Base-by-base conservation (phyloP, 2,329 filamentous ascomycete genomes). In the Metarhizium humberi region DNA sequence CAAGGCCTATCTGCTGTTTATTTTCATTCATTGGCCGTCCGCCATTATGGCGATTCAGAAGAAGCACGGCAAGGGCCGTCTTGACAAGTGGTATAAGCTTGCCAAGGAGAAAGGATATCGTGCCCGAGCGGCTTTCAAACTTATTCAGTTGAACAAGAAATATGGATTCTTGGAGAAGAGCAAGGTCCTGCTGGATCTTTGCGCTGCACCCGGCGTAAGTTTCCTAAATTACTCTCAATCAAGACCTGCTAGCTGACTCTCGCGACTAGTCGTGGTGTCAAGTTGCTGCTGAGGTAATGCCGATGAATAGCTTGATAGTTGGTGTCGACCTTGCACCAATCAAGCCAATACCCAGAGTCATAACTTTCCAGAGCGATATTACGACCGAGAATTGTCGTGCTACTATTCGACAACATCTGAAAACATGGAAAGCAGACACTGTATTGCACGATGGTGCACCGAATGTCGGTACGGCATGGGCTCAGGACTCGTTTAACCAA, bases 81-180 rank as follows among this genome's bases (percentile, higher is more conserved):
- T 96, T 67, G 94, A 99, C 75, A 96, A 97, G 75, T 97, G 92
- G 90, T 99, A 97, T 75, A 92, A 92, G 70, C 85, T 97, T 66
- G 94, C 94, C 59, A 99, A 99, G 74, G 94, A 99, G 72, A 97
- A 96, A 73, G 94, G 94, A 59, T 99, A 96, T 70, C 82, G 94
- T 66, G 92, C 94, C 59, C 84, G 94, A 80, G 92, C 94, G 64
- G 92, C 94, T 55, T 97, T 97, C 81, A 99, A 99, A 76, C 76
- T 99, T 64, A 92, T 99, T 63, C 92, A 99, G 72, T 78, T 99
- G 65, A 99, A 99, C 77, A 96, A 97, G 75, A 97, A 96, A 71
- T 99, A 95, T 87, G 89, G 90, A 63, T 99, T 99, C 73, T 78
- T 99, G 63, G 91, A 97, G 73, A 92, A 95, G 78, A 95, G 90